A percentile compares a stretch with the other conserved stretches of the same genome.
These are phyloP conservation scores for Closterium sp. DNA, from an alignment of 139 green algal genomes.

Conservation along the genomic window DNA sequence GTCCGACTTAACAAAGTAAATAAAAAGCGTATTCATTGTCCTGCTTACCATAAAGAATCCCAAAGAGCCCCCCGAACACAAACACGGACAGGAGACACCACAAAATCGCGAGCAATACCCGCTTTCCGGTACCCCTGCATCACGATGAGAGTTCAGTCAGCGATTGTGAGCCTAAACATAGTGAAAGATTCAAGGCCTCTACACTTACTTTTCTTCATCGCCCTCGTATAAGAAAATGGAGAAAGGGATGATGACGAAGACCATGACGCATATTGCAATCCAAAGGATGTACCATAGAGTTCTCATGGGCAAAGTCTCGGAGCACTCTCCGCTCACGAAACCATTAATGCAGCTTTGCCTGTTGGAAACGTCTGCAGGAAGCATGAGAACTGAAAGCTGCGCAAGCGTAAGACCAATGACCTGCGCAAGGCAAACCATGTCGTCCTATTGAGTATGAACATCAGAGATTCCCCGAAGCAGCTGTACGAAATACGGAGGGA, in stretches of 20 bases:
- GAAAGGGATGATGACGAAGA: constrained; percentile 87
- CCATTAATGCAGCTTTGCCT: constrained; percentile 66
- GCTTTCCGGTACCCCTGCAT: constrained; percentile 21
- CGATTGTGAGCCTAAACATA: neutral
- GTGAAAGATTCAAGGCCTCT: too few species aligned
- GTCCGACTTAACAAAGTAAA: neutral
- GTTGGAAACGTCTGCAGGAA: constrained; percentile 94
- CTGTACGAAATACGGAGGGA: neutral
- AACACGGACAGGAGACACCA: constrained; percentile 29
- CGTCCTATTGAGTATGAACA: neutral
- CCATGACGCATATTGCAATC: constrained; percentile 77
- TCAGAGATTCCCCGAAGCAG: neutral
- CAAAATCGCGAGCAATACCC: constrained; percentile 4
- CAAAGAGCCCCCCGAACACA: constrained; percentile 49
- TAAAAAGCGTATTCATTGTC: neutral
- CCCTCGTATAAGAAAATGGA: constrained; percentile 96
- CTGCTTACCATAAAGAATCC: constrained; percentile 49
- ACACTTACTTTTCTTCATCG: constrained; percentile 74
- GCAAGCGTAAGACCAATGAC: constrained; percentile 79
- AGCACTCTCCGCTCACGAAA: constrained; percentile 72
- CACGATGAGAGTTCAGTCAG: neutral
- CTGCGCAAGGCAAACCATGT: constrained; percentile 2
- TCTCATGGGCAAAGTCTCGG: constrained; percentile 82
- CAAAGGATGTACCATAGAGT: constrained; percentile 72
- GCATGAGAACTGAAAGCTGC: constrained; percentile 85